Conservation (phyloP, 1,284 basidiomycete species). For the Fomitopsis betulina region DNA sequence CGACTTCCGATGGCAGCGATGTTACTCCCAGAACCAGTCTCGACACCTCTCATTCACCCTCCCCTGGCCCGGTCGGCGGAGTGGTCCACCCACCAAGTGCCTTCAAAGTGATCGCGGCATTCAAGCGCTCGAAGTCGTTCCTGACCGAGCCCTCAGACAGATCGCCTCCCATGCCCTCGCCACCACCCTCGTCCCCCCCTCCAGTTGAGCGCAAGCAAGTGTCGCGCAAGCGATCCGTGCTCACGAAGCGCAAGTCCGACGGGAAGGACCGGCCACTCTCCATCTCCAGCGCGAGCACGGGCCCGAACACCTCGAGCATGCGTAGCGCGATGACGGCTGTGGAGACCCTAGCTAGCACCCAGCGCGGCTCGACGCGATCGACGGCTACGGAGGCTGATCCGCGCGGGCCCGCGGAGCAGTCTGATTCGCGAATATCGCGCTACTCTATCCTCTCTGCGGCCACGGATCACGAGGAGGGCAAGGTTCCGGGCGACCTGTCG, state of each 20-base stretch:
- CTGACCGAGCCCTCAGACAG: conserved; percentile 26
- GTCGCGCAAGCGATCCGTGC: conserved; percentile 28
- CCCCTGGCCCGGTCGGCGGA: conserved; percentile 16
- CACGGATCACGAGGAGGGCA: conserved; percentile 20
- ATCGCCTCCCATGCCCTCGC: conserved; percentile 17
- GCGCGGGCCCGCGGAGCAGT: conserved; percentile 12
- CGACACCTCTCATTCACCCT: conserved; percentile 36
- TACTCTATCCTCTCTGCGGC: conserved; percentile 26
- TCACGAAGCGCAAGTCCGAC: conserved; percentile 22
- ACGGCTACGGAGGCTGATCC: conserved; percentile 15
- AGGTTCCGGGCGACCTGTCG: conserved; percentile 18
- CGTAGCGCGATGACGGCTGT: conserved; percentile 30
- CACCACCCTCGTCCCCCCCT: conserved; percentile 9
- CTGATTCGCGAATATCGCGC: conserved; percentile 22
- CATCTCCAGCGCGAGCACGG: conserved; percentile 29
- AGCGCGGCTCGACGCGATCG: conserved; percentile 16
- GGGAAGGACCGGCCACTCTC: conserved; percentile 28
- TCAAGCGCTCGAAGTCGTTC: conserved; percentile 56
- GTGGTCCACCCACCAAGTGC: conserved; percentile 44
- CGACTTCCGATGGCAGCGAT: conserved; percentile 48
- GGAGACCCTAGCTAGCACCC: conserved; percentile 27
- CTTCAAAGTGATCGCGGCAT: conserved; percentile 59
- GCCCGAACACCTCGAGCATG: conserved; percentile 29
- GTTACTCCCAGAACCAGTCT: conserved; percentile 43
- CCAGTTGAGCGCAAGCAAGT: conserved; percentile 11